Conservation (phyloP, 1,139 yeast species). For the Taphrina wiesneri region DNA sequence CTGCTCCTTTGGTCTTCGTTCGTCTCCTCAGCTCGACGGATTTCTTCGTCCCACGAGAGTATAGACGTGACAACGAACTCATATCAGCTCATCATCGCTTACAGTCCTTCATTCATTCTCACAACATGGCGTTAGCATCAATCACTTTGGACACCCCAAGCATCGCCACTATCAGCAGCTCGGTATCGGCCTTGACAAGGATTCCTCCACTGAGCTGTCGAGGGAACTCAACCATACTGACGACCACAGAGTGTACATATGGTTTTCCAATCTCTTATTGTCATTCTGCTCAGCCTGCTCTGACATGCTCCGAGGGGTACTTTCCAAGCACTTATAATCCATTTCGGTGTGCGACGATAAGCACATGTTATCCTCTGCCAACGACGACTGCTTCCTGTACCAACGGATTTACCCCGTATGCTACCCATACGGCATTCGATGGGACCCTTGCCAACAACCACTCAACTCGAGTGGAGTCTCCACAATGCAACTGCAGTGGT, state of each 20-base stretch:
- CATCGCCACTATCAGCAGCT: not conserved
- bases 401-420: conserved; percentile 5
- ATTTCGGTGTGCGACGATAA: conserved; percentile 6
- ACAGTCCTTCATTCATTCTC: not conserved
- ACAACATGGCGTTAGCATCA: not conserved
- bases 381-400: conserved; percentile 11
- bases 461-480: conserved; percentile 8
- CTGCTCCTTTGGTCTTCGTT: too few species aligned
- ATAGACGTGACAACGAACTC: not conserved
- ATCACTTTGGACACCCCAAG: not conserved
- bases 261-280: conserved; percentile 19
- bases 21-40: too few species aligned
- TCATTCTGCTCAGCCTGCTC: conserved; percentile 3
- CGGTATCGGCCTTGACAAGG: not conserved
- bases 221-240: not conserved
- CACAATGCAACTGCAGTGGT: conserved; percentile 21
- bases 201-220: not conserved
- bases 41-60: too few species aligned
- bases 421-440: conserved; percentile 10
- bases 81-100: not conserved
- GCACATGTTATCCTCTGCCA: conserved; percentile 12
- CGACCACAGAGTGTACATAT: conserved; percentile 27
- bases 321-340: conserved; percentile 3
- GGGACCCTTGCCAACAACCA: conserved; percentile 3
- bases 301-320: conserved; percentile 14